These are phyloP conservation scores for Ophidiomyces ophidiicola DNA, from an alignment of 2,329 filamentous ascomycete species.

Conservation along the genomic window DNA sequence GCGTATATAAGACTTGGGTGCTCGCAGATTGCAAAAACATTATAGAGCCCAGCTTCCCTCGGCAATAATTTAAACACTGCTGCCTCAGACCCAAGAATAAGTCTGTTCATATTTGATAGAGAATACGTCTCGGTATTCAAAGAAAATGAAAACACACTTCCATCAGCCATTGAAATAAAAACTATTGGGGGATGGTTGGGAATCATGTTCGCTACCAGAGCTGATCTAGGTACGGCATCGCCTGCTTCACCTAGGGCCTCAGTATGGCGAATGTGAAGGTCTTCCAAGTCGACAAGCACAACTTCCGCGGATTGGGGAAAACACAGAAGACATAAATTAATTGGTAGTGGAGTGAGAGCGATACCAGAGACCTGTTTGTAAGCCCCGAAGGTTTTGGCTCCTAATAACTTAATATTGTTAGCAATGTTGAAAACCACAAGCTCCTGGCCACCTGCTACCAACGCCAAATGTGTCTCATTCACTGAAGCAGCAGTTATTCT, in stretches of 20 bases:
- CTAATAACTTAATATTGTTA: constrained; percentile 44
- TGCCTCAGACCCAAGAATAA: constrained; percentile 74
- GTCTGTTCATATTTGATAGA: constrained; percentile 62
- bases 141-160: constrained; percentile 73
- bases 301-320: constrained; percentile 79
- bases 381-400: constrained; percentile 48
- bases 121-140: constrained; percentile 50
- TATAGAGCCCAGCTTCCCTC: constrained; percentile 52
- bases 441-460: constrained; percentile 64
- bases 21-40: constrained; percentile 86
- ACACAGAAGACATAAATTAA: constrained; percentile 62
- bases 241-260: constrained; percentile 53
- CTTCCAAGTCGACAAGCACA: constrained; percentile 57
- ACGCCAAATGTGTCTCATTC: constrained; percentile 55
- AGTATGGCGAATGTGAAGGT: constrained; percentile 53
- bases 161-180: constrained; percentile 84
- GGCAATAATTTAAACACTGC: constrained; percentile 70
- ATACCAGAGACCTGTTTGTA: constrained; percentile 77
- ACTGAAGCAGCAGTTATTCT: constrained; percentile 67
- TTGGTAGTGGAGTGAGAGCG: constrained; percentile 54
- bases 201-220: constrained; percentile 68
- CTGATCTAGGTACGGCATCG: constrained; percentile 68
- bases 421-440: constrained; percentile 57
- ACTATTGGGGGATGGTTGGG: constrained; percentile 56
- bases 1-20: constrained; percentile 90